Conservation (phyloP, 768 basidiomycete species). For the Suillus decipiens region DNA sequence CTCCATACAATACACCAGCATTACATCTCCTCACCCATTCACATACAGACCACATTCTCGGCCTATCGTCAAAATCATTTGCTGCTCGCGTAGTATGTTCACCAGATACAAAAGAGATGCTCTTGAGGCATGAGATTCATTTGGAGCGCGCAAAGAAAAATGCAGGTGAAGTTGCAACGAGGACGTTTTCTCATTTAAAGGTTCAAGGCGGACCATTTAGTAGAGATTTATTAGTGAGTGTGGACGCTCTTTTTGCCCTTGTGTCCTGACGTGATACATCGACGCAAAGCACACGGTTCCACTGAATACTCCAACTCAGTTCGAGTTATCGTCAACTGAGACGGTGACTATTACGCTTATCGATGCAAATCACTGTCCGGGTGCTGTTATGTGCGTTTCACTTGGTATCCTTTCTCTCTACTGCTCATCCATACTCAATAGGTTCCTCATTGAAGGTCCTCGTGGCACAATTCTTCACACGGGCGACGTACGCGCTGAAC, state of each 20-base stretch:
- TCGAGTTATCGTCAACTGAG: conserved; percentile 58
- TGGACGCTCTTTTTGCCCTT: neutral
- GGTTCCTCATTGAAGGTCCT: conserved; percentile 81
- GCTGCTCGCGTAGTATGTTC: conserved; percentile 76
- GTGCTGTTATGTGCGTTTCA: conserved; percentile 78
- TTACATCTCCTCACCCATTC: conserved; percentile 87
- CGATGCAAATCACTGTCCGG: conserved; percentile 95
- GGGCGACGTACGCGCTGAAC: conserved; percentile 90
- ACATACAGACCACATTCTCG: conserved; percentile 84
- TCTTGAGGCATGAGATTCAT: conserved; percentile 75
- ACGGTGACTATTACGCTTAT: conserved; percentile 74
- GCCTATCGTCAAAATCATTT: conserved; percentile 76
- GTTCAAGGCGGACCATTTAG: conserved; percentile 55
- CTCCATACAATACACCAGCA: conserved; percentile 36
- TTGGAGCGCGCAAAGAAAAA: conserved; percentile 50
- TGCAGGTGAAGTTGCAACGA: conserved; percentile 23
- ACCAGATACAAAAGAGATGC: conserved; percentile 81
- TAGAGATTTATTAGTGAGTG: conserved; percentile 64
- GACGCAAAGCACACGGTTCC: conserved; percentile 53
- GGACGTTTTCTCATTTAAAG: conserved; percentile 71
- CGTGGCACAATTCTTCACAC: conserved; percentile 83
- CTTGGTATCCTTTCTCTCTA: neutral
- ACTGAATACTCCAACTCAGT: conserved; percentile 61
- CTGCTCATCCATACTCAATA: conserved; percentile 30
- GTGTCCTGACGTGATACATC: neutral